phyloP scores from a whole-genome alignment of 129 eudicot genomes.

The Tagetes erecta region DNA sequence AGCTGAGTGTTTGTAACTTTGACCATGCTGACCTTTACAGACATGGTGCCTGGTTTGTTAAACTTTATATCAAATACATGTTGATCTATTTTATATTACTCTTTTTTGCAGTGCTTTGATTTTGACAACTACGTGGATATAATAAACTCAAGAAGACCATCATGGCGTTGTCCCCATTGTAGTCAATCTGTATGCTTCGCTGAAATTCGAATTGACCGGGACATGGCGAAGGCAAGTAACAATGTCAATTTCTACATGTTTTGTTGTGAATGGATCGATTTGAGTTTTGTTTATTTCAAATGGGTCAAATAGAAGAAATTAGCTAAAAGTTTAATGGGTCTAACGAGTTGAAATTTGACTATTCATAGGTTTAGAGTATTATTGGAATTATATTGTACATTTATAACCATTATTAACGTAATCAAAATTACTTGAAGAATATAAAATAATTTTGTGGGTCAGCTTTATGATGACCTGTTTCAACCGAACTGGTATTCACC shows the following conservation, averaged over 20 bases:
- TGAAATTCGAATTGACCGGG: conserved; percentile 72
- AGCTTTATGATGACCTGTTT: conserved; percentile 2
- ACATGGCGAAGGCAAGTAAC: conserved; percentile 71
- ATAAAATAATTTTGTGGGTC: neutral
- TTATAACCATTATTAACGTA: neutral
- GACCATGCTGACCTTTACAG: neutral
- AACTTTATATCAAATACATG: too few species aligned
- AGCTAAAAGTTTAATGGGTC: neutral
- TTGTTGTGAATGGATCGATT: neutral
- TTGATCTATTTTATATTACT: neutral
- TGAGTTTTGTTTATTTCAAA: neutral
- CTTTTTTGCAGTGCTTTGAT: conserved; percentile 67
- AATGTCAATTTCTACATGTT: neutral
- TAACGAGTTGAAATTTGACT: neutral
- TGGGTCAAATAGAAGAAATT: neutral
- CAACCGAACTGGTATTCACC: neutral
- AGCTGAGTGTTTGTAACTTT: neutral
- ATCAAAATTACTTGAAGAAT: neutral
- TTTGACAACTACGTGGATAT: conserved; percentile 70
- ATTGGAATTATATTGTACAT: neutral
- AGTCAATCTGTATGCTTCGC: conserved; percentile 69
- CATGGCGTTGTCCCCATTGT: conserved; percentile 95
- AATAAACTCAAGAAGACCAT: conserved; percentile 82
- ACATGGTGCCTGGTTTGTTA: too few species aligned
- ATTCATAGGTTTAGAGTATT: neutral